Base-by-base conservation (phyloP, 2,329 filamentous ascomycete genomes). In the Sporothrix globosa region DNA sequence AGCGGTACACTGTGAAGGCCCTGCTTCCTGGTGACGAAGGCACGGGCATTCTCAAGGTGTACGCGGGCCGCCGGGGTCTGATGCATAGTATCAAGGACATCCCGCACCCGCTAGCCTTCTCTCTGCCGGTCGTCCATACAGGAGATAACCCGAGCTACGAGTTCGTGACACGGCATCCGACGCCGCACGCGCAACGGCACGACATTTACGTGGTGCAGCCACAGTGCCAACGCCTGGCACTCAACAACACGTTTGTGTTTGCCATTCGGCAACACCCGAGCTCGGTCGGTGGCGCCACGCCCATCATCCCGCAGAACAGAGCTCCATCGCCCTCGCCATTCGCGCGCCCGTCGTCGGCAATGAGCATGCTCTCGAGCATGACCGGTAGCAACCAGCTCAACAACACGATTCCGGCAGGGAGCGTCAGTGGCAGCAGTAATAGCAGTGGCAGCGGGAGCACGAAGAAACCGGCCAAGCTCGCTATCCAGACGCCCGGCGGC, bases 41-140 rank as follows among this genome's bases (percentile, higher is more conserved):
- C 14, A 90, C 92, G 54, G 96, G 92, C 54, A 87, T 91, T 14
- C 83, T 99, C 71, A 97, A 96, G 79, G 84, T 99, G 48, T 99
- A 97, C 79, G 95, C 94, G 14, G 96, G 96, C 72, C 96, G 94
- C 79, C 89, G 94, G 73, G 96, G 96, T 0, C 85, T 99, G 69
- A 98, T 98, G 94, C 96, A 98, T 81, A 96, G 92, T 73, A 95
- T 96, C 83, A 96, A 96, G 79, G 92, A 97, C 78, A 97, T 97
- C 69, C 94, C 96, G 9, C 95, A 99, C 77, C 90, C 94, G 2
- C 83, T 99, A 69, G 94, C 95, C 0, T 90, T 98, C 74, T 89
- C 93, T 3, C 82, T 99, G n/a, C 95, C 96, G 0, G 89, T 99
- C 67, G 87, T 93, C 50, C 96, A 99, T 80, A 91, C 89, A 0